phyloP scores from a whole-genome alignment of 2,329 filamentous ascomycete species.

The Colletotrichum agaves region DNA sequence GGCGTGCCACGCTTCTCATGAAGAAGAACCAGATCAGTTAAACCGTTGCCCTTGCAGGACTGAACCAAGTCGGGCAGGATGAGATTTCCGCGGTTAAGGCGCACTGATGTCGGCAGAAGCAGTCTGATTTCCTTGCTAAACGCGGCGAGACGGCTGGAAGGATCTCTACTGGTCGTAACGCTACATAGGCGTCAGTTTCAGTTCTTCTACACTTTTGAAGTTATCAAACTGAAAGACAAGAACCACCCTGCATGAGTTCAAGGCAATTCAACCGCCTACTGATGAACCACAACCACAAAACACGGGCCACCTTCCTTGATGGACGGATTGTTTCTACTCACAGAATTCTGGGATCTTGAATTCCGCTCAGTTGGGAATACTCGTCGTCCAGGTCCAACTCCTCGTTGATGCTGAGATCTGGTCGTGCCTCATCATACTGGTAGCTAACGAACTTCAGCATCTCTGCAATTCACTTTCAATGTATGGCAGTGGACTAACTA shows the following conservation, averaged over 20 bases:
- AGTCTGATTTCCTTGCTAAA: constrained; percentile 93
- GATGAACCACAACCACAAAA: no score
- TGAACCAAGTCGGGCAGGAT: constrained; percentile 86
- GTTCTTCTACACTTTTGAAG: background rate
- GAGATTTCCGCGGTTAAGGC: constrained; percentile 91
- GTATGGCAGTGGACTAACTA: background rate
- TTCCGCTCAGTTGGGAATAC: constrained; percentile 89
- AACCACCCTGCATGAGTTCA: no score
- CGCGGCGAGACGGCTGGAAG: constrained; percentile 83
- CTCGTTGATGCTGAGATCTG: constrained; percentile 74
- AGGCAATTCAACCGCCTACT: no score
- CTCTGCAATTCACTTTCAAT: background rate
- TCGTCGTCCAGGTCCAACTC: constrained; percentile 86
- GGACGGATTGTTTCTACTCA: background rate
- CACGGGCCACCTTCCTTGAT: no score
- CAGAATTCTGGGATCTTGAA: constrained; percentile 74
- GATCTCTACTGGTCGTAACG: constrained; percentile 84
- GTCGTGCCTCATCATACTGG: constrained; percentile 89
- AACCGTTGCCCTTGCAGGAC: constrained; percentile 81
- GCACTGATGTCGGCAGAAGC: constrained; percentile 81
- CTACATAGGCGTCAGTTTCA: background rate
- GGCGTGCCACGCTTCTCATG: constrained; percentile 95
- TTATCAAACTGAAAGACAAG: no score
- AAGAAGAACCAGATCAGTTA: constrained; percentile 86
- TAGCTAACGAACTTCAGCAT: constrained; percentile 54